Conservation (phyloP, 148 eudicot genomes). For the Heliosperma pusillum region DNA sequence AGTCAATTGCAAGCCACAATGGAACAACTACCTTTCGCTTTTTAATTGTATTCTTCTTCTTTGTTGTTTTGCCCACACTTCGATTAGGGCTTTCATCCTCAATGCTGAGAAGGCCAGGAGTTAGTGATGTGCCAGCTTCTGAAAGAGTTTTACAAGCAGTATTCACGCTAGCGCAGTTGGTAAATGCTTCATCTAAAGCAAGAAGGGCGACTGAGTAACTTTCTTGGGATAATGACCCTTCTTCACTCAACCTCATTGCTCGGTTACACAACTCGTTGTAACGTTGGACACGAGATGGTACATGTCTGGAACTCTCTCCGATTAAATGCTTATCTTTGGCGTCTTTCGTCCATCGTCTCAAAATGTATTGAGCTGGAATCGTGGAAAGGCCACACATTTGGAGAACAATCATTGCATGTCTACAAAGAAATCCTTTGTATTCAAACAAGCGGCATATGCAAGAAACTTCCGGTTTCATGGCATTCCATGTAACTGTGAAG, state of each 20-base stretch:
- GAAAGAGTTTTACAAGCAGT: conserved; percentile 58
- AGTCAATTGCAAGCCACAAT: conserved; percentile 9
- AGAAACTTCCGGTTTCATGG: conserved; percentile 63
- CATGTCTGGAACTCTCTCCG: conserved; percentile 54
- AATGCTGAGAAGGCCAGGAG: conserved; percentile 66
- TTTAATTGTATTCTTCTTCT: conserved; percentile 73
- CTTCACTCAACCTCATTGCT: conserved; percentile 85
- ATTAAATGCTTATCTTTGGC: conserved; percentile 52
- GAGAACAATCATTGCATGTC: conserved; percentile 93
- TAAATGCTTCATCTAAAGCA: conserved; percentile 74
- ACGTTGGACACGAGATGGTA: conserved; percentile 69
- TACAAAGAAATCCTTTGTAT: conserved; percentile 83
- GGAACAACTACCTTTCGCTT: conserved; percentile 62
- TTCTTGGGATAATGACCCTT: conserved; percentile 86
- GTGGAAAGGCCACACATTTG: conserved; percentile 78
- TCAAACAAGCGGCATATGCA: conserved; percentile 86
- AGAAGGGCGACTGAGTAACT: conserved; percentile 62
- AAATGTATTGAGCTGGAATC: conserved; percentile 74
- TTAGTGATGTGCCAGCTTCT: conserved; percentile 59
- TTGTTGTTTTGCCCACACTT: conserved; percentile 55
- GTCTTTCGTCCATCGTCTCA: conserved; percentile 93
- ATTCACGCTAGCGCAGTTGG: conserved; percentile 57
- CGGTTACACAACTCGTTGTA: conserved; percentile 74
- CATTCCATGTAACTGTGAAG: conserved; percentile 66
- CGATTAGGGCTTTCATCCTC: conserved; percentile 78